These are phyloP conservation scores for Blastobotrys americana DNA, from an alignment of 805 yeast species.

Conservation along the genomic window DNA sequence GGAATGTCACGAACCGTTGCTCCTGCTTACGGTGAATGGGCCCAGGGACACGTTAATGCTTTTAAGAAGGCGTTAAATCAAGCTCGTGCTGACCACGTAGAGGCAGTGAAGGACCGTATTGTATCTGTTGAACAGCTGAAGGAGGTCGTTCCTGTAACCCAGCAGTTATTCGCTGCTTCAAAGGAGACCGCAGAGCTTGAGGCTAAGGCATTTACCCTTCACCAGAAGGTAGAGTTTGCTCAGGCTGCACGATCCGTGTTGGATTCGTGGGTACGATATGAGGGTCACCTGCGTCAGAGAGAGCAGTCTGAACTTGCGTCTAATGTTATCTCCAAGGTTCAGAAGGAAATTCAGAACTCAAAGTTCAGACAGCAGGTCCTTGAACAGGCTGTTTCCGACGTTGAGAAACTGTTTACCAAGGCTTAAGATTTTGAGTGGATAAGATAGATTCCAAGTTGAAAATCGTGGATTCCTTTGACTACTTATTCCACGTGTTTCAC, in stretches of 20 bases:
- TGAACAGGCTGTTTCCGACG: slow-evolving; percentile 84
- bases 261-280: slow-evolving; percentile 99
- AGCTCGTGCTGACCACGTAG: slow-evolving; percentile 84
- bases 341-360: slow-evolving; percentile 73
- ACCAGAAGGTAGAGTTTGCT: slow-evolving; percentile 84
- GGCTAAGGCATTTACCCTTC: slow-evolving; percentile 87
- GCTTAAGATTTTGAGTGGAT: no score
- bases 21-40: slow-evolving; percentile 92
- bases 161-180: slow-evolving; percentile 85
- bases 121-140: slow-evolving; percentile 79
- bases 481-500: no score
- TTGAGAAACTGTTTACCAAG: slow-evolving; percentile 46
- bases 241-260: slow-evolving; percentile 88
- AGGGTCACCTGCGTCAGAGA: slow-evolving; percentile 89
- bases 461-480: no score
- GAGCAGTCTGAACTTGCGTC: slow-evolving; percentile 90
- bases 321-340: slow-evolving; percentile 80
- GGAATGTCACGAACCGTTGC: slow-evolving; percentile 81
- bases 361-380: slow-evolving; percentile 91
- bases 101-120: slow-evolving; percentile 90
- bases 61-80: slow-evolving; percentile 75
- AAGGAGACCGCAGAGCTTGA: slow-evolving; percentile 95
- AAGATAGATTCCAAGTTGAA: no score
- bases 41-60: slow-evolving; percentile 74
- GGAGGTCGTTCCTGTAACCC: slow-evolving; percentile 87